These are phyloP conservation scores for Rhazya stricta DNA, from an alignment of 257 asterid genomes.

Conservation along the genomic window DNA sequence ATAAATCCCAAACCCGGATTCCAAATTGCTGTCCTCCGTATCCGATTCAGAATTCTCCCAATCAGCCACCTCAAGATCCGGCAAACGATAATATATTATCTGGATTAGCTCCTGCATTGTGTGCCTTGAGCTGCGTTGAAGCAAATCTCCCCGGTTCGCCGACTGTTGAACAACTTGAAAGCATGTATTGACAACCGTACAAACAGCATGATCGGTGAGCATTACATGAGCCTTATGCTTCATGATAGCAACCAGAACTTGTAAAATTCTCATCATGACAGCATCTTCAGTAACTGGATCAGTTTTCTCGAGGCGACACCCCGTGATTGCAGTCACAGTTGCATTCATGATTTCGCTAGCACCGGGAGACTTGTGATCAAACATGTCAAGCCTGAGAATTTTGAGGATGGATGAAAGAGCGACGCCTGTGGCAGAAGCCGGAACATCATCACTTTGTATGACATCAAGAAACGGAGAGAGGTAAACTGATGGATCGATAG, in stretches of 20 bases:
- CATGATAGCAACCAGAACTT: conserved; percentile 62
- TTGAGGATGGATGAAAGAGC: conserved; percentile 77
- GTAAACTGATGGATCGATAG: conserved; percentile 58
- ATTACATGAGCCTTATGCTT: conserved; percentile 54
- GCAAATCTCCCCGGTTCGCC: conserved; percentile 59
- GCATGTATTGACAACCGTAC: conserved; percentile 82
- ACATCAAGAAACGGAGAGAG: conserved; percentile 79
- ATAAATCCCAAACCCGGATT: conserved; percentile 70
- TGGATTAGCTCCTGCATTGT: conserved; percentile 85
- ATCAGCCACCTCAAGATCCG: conserved; percentile 68
- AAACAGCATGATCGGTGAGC: conserved; percentile 70
- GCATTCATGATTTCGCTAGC: conserved; percentile 52
- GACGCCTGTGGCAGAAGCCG: conserved; percentile 67
- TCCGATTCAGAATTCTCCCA: conserved; percentile 89
- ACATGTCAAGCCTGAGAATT: conserved; percentile 60
- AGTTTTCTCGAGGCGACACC: conserved; percentile 71
- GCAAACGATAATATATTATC: conserved; percentile 57
- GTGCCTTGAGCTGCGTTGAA: conserved; percentile 77
- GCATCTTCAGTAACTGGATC: conserved; percentile 67
- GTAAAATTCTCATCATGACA: conserved; percentile 74
- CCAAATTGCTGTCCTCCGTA: conserved; percentile 62
- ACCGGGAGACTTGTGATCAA: conserved; percentile 59
- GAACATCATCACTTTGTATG: conserved; percentile 72
- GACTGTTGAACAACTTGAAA: conserved; percentile 91
- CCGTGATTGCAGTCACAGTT: conserved; percentile 52